phyloP scores from a whole-genome alignment of 768 basidiomycete genomes.

The Boletus tylopilopsis region DNA sequence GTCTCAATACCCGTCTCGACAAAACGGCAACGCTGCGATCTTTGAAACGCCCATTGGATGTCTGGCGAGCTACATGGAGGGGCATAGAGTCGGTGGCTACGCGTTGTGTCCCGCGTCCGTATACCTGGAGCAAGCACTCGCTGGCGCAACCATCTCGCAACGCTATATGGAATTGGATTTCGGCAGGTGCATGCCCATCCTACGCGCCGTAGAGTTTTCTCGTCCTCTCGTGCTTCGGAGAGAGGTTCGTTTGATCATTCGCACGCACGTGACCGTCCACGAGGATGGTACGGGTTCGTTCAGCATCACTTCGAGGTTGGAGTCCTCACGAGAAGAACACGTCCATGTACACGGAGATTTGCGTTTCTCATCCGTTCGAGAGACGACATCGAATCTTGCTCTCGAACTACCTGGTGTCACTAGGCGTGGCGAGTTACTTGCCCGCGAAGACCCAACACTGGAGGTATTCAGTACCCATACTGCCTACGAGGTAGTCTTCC shows the following conservation, averaged over 20 bases:
- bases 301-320: constrained; percentile 40
- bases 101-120: constrained; percentile 66
- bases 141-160: constrained; percentile 39
- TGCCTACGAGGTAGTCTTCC: constrained; percentile 63
- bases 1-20: constrained; percentile 38
- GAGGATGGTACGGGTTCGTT: constrained; percentile 40
- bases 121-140: constrained; percentile 54
- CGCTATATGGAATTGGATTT: constrained; percentile 31
- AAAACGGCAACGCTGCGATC: constrained; percentile 36
- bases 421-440: constrained; percentile 32
- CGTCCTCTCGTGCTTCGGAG: constrained; percentile 51
- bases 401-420: constrained; percentile 34
- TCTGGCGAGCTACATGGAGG: constrained; percentile 44
- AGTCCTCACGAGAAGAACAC: constrained; percentile 30
- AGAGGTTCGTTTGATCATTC: constrained; percentile 31
- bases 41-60: constrained; percentile 51
- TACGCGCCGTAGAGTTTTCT: constrained; percentile 45
- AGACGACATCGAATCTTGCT: constrained; percentile 36
- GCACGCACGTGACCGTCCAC: constrained; percentile 37
- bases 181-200: constrained; percentile 32
- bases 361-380: constrained; percentile 31
- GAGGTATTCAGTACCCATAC: constrained; percentile 56
- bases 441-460: constrained; percentile 18
- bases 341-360: constrained; percentile 48
- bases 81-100: constrained; percentile 54